These are phyloP conservation scores for Casuarina cunninghamiana DNA, from an alignment of 306 rosid genomes.

Conservation along the genomic window DNA sequence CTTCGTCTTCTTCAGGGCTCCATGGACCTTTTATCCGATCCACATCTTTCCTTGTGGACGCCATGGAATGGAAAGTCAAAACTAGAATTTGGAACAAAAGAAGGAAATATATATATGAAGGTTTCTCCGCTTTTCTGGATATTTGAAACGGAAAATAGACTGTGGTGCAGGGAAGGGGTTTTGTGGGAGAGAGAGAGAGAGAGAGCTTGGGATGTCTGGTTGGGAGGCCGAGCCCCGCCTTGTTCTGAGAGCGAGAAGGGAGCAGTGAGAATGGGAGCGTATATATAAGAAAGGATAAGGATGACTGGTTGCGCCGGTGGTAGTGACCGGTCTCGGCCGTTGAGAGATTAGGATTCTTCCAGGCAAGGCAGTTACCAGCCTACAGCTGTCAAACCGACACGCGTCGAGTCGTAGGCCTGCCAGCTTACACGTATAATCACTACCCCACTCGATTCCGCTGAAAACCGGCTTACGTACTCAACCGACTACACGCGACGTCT, in stretches of 20 bases:
- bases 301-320: conserved; percentile 47
- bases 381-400: conserved; percentile 66
- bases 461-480: neutral
- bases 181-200: neutral
- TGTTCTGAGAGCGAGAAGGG: neutral
- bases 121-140: neutral
- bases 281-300: conserved; percentile 36
- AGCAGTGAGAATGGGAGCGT: conserved; percentile 4
- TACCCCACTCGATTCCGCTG: conserved; percentile 7
- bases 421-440: conserved; percentile 48
- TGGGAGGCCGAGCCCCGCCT: conserved; percentile 46
- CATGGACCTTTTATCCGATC: conserved; percentile 90
- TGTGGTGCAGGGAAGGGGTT: too few species aligned
- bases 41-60: conserved; percentile 36
- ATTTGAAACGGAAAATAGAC: neutral
- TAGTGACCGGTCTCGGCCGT: conserved; percentile 44
- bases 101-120: neutral
- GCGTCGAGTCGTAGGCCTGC: conserved; percentile 37
- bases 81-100: neutral
- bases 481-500: conserved; percentile 15
- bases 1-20: conserved; percentile 85
- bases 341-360: conserved; percentile 35
- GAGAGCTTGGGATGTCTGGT: neutral
- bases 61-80: conserved; percentile 28
- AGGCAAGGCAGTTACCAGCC: conserved; percentile 52